Base-by-base conservation (phyloP, 2,329 filamentous ascomycete genomes). In the Thelonectria discophora region DNA sequence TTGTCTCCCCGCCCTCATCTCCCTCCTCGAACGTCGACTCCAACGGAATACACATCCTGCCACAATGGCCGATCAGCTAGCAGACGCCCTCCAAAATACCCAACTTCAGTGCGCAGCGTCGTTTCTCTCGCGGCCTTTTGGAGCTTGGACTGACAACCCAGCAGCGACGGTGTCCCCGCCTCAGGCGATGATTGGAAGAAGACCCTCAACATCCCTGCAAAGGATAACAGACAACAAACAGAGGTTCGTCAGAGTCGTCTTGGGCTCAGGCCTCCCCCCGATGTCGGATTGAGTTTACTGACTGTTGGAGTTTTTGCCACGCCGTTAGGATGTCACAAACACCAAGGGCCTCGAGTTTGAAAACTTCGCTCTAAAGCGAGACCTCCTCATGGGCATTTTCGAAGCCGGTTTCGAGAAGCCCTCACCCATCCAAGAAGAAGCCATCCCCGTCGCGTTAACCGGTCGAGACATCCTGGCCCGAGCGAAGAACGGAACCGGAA, bases 361-460 rank as follows among this genome's bases (percentile, higher is more conserved):
- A 79, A 92, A 98, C 70, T 97, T 99, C 77, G 91, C 91, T 69
- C 90, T 99, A 72, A 97, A 97, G 83, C 87, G 95, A 76, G 92
- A 97, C 76, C 83, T 99, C 64, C 88, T 99, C 81, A 99, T 98
- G 94, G 95, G 95, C 65, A 98, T 99, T 69, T 99, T 98, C 78
- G 95, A 99, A 82, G 95, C 95, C 70, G 95, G 95, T 66, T 99
- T 97, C 78, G 95, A 99, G 78, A 97, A 97, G 81, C 95, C 95
- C 15, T 99, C 95, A 59, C 95, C 95, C 11, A 99, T 99, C 72
- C 95, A 99, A 87, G 95, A 99, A 89, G 95, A 98, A 82, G 93
- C 95, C 57, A 97, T 99, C 74, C 95, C 95, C 49, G 94, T 99
- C 68, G 95, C 95, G 52, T 86, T 99, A 59, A 97, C 94, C 49